Base-by-base conservation (phyloP, 202 grass and related monocot species). In the Cymbopogon flexuosus region DNA sequence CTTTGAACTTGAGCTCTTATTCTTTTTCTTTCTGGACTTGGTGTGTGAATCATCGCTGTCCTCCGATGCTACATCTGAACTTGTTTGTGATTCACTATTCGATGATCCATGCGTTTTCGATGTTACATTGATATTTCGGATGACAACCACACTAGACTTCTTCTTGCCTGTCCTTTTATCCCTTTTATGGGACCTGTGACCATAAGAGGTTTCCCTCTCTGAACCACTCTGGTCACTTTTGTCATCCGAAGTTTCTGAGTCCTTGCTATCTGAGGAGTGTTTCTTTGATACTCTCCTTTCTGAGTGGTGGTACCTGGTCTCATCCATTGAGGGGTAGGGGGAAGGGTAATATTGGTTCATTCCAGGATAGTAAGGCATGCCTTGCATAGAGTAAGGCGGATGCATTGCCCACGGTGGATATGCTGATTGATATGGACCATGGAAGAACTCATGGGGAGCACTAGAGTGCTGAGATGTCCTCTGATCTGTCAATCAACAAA, bases 331-430 rank as follows among this genome's bases (percentile, higher is more conserved):
- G 62, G 90, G 88, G 43, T 97, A 97, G 19, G 85, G 84, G 8
- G 89, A 47, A 72, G 83, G 91, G 59, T 82, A 92, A 73, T 92
- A 97, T 41, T 84, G 88, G 57, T 82, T 86, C 33, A 57, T 83
- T 58, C 85, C 94, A 1, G 88, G 88, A 78, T 95, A 91, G 76
- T 88, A 95, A 67, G 95, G 87, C 79, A 91, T 90, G 76, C 88
- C 81, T 87, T 95, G 92, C 86, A 91, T 83, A 21, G 90, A 66
- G 69, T 97, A 97, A 75, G 92, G 83, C 4, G 82, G 92, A 80
- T 90, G 96, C 90, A 93, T 88, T 80, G 92, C 79, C 96, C 92
- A 99, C 21, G 90, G 88, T 19, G 92, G 88, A 79, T 99, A 93
- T 75, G 74, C 79, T 69, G 88, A 73, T 36, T 79, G 88, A 83